Percentiles rank a stretch among this genome's conserved stretches.
phyloP scores from a whole-genome alignment of 352 stramenopile species.

The Phytophthora kernoviae region DNA sequence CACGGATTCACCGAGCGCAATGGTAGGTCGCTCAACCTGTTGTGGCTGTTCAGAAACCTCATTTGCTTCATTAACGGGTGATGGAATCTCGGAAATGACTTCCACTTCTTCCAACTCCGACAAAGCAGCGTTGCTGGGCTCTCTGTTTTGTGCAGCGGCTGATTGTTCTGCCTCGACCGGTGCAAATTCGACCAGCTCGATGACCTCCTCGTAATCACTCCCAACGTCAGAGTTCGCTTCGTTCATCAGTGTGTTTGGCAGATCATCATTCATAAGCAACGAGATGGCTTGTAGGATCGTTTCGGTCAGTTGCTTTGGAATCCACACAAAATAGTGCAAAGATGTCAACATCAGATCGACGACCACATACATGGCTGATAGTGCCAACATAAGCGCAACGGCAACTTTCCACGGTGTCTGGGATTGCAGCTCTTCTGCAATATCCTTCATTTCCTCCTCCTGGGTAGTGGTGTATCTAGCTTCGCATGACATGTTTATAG shows the following conservation, averaged over 20 bases:
- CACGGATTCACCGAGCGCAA: too few species aligned
- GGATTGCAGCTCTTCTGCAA: not conserved
- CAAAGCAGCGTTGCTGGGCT: not conserved
- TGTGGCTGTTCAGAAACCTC: too few species aligned
- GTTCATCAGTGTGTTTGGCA: conserved; percentile 7
- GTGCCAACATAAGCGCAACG: conserved; percentile 24
- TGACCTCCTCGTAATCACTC: not conserved
- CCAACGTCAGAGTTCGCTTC: not conserved
- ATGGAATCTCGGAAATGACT: not conserved
- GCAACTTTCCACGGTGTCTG: conserved; percentile 22
- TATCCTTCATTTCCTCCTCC: not conserved
- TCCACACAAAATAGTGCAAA: conserved; percentile 8
- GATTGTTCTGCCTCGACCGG: conserved; percentile 12
- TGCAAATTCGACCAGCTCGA: not conserved
- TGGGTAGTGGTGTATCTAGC: not conserved
- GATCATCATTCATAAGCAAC: conserved; percentile 1
- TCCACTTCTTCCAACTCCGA: not conserved
- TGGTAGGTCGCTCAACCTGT: too few species aligned
- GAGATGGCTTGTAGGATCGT: conserved; percentile 11
- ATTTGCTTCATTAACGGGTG: not conserved
- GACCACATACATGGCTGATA: conserved; percentile 31
- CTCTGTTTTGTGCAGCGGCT: not conserved
- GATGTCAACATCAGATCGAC: conserved; percentile 25
- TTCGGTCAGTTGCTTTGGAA: conserved; percentile 10
- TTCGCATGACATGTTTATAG: not conserved